phyloP scores from a whole-genome alignment of 2,329 filamentous ascomycete species.

The Chaetomiaceae sp. region DNA sequence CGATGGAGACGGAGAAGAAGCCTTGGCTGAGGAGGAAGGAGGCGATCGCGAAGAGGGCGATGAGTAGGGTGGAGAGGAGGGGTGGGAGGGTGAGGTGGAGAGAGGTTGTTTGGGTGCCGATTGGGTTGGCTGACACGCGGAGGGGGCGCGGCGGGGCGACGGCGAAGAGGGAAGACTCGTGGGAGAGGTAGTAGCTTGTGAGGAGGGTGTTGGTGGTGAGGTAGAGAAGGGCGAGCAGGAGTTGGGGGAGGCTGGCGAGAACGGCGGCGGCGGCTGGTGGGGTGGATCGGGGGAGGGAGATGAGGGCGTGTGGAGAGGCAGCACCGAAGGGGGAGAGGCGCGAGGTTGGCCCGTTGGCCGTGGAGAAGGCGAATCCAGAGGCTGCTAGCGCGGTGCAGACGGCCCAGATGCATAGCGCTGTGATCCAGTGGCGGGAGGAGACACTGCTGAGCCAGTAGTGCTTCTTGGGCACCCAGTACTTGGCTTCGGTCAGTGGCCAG shows the following conservation, averaged over 20 bases:
- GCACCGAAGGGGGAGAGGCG: constrained; percentile 37
- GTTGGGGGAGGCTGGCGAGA: constrained; percentile 43
- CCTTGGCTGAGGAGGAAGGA: constrained; percentile 44
- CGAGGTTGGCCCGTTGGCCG: constrained; percentile 29
- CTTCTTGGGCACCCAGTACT: constrained; percentile 37
- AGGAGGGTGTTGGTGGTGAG: constrained; percentile 44
- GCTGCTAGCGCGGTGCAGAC: constrained; percentile 35
- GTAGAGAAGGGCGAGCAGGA: constrained; percentile 45
- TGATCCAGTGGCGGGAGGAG: constrained; percentile 39
- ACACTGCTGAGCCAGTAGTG: constrained; percentile 44
- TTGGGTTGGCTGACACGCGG: constrained; percentile 41
- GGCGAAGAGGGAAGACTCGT: constrained; percentile 45
- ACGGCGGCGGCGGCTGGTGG: constrained; percentile 33
- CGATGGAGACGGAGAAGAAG: constrained; percentile 35
- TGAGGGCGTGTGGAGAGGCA: constrained; percentile 33
- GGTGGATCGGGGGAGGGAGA: constrained; percentile 13
- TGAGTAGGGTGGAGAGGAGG: constrained; percentile 41
- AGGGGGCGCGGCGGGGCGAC: constrained; percentile 32
- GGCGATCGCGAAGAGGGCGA: constrained; percentile 40
- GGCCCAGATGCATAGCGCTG: constrained; percentile 38
- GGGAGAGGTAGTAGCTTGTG: constrained; percentile 44
- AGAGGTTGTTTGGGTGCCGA: constrained; percentile 42
- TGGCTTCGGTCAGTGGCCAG: constrained; percentile 38
- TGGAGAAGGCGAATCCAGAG: constrained; percentile 36
- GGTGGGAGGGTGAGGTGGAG: constrained; percentile 48